These are phyloP conservation scores for Epichloe hybrida DNA, from an alignment of 2,329 filamentous ascomycete species.

Conservation along the genomic window DNA sequence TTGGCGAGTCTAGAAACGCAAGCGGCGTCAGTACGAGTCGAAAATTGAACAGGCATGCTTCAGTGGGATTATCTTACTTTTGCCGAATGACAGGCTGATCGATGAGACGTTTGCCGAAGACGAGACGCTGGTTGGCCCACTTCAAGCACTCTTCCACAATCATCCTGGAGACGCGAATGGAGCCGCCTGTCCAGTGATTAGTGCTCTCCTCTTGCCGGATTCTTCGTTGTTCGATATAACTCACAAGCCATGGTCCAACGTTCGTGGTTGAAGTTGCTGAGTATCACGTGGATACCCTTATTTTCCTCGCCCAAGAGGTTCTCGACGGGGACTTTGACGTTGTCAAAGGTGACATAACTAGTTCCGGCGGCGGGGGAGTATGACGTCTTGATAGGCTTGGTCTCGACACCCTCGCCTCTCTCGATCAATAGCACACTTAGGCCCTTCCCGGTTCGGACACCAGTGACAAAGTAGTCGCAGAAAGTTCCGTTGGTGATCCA, in stretches of 20 bases:
- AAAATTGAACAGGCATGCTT: constrained; percentile 3
- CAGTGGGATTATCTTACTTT: constrained; percentile 40
- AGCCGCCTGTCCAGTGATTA: constrained; percentile 26
- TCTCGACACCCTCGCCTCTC: constrained; percentile 61
- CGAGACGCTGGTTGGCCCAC: constrained; percentile 76
- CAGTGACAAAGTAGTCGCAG: constrained; percentile 72
- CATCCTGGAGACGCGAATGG: constrained; percentile 50
- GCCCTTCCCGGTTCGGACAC: constrained; percentile 65
- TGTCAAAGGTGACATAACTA: constrained; percentile 68
- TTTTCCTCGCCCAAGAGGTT: constrained; percentile 72
- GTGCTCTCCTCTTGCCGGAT: constrained; percentile 1
- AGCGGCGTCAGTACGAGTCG: background rate
- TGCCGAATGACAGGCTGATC: constrained; percentile 72
- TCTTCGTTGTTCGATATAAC: constrained; percentile 10
- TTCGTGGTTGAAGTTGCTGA: constrained; percentile 84
- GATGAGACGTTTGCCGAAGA: constrained; percentile 71
- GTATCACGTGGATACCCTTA: constrained; percentile 73
- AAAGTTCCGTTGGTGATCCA: constrained; percentile 78
- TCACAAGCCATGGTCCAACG: constrained; percentile 61
- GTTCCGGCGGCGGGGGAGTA: constrained; percentile 73
- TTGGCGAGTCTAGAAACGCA: constrained; percentile 50
- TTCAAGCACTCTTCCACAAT: constrained; percentile 76
- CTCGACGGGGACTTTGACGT: constrained; percentile 70
- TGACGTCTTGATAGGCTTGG: constrained; percentile 64
- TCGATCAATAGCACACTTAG: constrained; percentile 66